These are phyloP conservation scores for Byssothecium circinans DNA, from an alignment of 2,329 filamentous ascomycete species.

Conservation along the genomic window DNA sequence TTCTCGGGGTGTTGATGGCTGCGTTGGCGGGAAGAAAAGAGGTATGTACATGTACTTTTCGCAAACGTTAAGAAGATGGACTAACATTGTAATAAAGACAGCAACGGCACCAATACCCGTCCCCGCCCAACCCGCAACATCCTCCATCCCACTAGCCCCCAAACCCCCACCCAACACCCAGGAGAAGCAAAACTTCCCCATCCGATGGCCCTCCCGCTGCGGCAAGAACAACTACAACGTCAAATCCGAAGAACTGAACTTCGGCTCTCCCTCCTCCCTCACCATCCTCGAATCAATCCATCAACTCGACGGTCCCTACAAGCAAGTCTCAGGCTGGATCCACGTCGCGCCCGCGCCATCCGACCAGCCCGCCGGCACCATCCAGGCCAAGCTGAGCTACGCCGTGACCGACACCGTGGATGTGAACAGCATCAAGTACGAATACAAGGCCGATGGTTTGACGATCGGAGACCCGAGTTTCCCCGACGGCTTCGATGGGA, in stretches of 20 bases:
- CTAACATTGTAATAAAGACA: constrained; percentile 1
- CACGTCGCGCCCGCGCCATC: constrained; percentile 39
- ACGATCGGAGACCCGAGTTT: constrained; percentile 30
- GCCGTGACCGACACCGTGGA: constrained; percentile 40
- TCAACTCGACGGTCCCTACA: constrained; percentile 35
- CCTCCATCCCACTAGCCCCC: constrained; percentile 6
- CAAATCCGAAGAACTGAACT: constrained; percentile 33
- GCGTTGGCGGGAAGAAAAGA: constrained; percentile 22
- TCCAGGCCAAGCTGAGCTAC: constrained; percentile 42
- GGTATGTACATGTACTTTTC: constrained; percentile 12
- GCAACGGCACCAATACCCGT: constrained; percentile 19
- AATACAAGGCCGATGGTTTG: constrained; percentile 23
- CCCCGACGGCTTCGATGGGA: constrained; percentile 27
- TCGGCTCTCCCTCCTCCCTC: constrained; percentile 26
- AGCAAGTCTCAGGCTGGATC: constrained; percentile 43
- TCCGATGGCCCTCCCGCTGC: constrained; percentile 40
- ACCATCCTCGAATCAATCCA: constrained; percentile 34
- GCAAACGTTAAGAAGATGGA: background rate
- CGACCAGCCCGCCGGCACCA: constrained; percentile 38
- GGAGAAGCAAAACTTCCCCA: constrained; percentile 30
- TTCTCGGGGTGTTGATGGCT: constrained; percentile 28
- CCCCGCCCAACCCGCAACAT: constrained; percentile 15
- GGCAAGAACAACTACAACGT: constrained; percentile 38
- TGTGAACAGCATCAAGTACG: constrained; percentile 34
- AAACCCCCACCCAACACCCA: constrained; percentile 4